Evolutionary conservation across 192 early-diverging fungal genomes (phyloP).

Genomic region (Lobosporangium transversale): DNA sequence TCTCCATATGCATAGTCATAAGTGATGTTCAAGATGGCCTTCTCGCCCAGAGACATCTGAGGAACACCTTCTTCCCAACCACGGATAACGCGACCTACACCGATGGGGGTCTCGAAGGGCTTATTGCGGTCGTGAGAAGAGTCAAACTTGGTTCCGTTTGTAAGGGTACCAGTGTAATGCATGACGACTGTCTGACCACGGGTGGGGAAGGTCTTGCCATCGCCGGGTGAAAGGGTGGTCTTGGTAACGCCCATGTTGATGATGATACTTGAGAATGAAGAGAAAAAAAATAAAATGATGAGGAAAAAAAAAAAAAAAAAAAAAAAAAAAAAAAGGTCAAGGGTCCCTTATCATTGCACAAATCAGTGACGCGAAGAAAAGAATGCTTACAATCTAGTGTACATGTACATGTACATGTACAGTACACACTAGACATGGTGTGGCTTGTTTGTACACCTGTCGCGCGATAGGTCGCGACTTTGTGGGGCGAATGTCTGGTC

Average conservation of each 20-base stretch:
- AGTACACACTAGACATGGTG: too few species aligned
- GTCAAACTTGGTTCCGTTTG: constrained; percentile 85
- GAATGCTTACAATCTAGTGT: too few species aligned
- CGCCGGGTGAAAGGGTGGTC: constrained; percentile 21
- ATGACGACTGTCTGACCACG: constrained; percentile 64
- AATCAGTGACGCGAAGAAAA: too few species aligned
- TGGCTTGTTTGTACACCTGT: too few species aligned
- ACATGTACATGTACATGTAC: too few species aligned
- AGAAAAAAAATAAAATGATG: too few species aligned
- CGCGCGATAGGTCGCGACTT: too few species aligned
- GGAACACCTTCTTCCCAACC: constrained; percentile 85
- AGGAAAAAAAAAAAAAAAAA: too few species aligned
- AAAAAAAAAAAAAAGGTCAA: too few species aligned
- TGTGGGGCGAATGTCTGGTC: too few species aligned
- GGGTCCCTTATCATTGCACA: too few species aligned
- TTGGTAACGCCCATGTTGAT: constrained; percentile 37
- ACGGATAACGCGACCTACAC: constrained; percentile 91
- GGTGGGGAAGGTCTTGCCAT: constrained; percentile 52
- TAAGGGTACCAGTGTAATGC: constrained; percentile 64
- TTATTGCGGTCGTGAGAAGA: constrained; percentile 83
- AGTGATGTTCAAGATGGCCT: constrained; percentile 82
- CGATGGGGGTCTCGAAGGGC: constrained; percentile 90
- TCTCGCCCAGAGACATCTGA: constrained; percentile 88
- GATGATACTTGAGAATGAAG: not conserved
- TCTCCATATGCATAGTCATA: constrained; percentile 85